Evolutionary conservation across 768 basidiomycete genomes (phyloP).

Genomic region (Suillus ampliporus): DNA sequence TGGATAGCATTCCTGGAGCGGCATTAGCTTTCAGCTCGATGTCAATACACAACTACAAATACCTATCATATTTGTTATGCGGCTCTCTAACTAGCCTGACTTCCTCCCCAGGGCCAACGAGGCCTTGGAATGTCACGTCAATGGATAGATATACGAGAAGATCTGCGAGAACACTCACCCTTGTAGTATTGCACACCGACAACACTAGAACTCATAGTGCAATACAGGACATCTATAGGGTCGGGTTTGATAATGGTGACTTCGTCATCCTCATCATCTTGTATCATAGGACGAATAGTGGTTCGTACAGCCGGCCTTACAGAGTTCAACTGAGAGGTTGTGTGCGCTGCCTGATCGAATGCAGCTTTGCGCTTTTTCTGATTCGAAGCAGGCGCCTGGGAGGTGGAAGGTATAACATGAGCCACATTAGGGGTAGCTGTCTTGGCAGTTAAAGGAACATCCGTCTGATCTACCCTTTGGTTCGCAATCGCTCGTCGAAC

Average conservation of each 20-base stretch:
- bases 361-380: slow-evolving; percentile 54
- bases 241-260: slow-evolving; percentile 52
- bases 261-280: slow-evolving; percentile 50
- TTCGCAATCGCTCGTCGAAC: slow-evolving; percentile 61
- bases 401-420: slow-evolving; percentile 1
- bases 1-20: slow-evolving; percentile 72
- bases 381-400: slow-evolving; percentile 19
- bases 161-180: slow-evolving; percentile 43
- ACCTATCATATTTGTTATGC: slow-evolving; percentile 71
- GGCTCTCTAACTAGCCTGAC: slow-evolving; percentile 73
- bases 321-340: slow-evolving; percentile 18
- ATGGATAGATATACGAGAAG: neutral
- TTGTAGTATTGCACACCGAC: slow-evolving; percentile 88
- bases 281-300: neutral
- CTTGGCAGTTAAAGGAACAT: slow-evolving; percentile 57
- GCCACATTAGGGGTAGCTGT: slow-evolving; percentile 16
- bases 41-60: slow-evolving; percentile 11
- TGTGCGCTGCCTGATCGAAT: slow-evolving; percentile 25
- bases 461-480: slow-evolving; percentile 58
- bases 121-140: slow-evolving; percentile 48
- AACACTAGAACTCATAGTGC: slow-evolving; percentile 60
- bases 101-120: slow-evolving; percentile 83
- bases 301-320: slow-evolving; percentile 20
- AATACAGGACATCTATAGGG: slow-evolving; percentile 69
- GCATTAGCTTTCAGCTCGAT: neutral